Evolutionary conservation across 1,284 basidiomycete genomes (phyloP).

Genomic region (Pseudozyma sp.): DNA sequence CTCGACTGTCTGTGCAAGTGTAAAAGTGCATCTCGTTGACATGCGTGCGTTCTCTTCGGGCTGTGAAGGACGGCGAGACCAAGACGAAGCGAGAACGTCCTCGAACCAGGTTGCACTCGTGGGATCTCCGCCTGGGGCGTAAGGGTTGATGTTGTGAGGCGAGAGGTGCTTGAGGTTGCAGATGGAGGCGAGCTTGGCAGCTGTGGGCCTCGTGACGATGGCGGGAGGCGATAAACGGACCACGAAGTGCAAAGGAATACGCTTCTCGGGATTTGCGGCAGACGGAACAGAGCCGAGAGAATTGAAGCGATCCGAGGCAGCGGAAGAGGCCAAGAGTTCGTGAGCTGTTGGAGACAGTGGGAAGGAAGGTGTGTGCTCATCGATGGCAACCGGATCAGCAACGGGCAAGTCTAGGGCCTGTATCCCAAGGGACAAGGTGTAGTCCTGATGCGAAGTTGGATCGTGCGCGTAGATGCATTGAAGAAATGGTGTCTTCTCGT

Average conservation of each 20-base stretch:
- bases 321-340: constrained; percentile 6
- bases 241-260: constrained; percentile 35
- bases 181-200: constrained; percentile 43
- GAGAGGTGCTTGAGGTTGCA: constrained; percentile 30
- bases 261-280: constrained; percentile 6
- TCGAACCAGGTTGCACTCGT: constrained; percentile 41
- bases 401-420: constrained; percentile 32
- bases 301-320: constrained; percentile 1
- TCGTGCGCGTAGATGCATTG: constrained; percentile 32
- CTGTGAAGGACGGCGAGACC: constrained; percentile 19
- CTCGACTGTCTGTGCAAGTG: constrained; percentile 35
- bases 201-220: constrained; percentile 40
- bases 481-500: constrained; percentile 30
- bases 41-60: constrained; percentile 3
- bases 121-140: not conserved
- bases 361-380: constrained; percentile 14
- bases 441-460: constrained; percentile 20
- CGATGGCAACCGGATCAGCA: constrained; percentile 1
- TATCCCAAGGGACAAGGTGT: constrained; percentile 30
- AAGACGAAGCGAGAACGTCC: constrained; percentile 36
- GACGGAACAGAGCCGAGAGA: constrained; percentile 28
- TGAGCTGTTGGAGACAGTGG: constrained; percentile 26
- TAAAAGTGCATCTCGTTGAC: constrained; percentile 30
- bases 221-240: constrained; percentile 37
- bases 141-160: constrained; percentile 6